Base-by-base conservation (phyloP, 331 rosid genomes). In the Saraca asoca region DNA sequence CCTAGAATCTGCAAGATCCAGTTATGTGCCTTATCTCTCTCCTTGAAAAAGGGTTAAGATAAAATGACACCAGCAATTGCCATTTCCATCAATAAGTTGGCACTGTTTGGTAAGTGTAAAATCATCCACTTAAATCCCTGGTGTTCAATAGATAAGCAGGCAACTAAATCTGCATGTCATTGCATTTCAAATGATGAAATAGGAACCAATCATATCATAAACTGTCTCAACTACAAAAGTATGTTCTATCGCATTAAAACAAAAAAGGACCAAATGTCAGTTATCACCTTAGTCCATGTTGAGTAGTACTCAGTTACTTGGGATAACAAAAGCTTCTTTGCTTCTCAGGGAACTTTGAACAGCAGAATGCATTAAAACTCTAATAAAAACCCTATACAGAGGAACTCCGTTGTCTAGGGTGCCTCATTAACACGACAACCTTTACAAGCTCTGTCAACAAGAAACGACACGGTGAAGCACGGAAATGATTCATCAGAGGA, bases 371-470 rank as follows among this genome's bases (percentile, higher is more conserved):
- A 59, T 15, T 13, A 37, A 31, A 58, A 6, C 38, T 62, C 18
- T 43, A n/a, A 19, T 46, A 66, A 49, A 48, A 56, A 72, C 39
- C 62, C 70, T 42, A 54, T 62, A 51, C 75, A 62, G 14, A 31
- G 54, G 68, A 13, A 51, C 9, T 51, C 6, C 54, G 49, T 38
- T 19, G 54, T 34, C 12, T 51, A 58, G 49, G 64, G 7, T 44
- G 15, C 54, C 62, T 31, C 10, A 24, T 4, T 12, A 69, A 52
- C 51, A 58, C 54, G 64, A 52, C 12, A 51, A 64, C 48, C 62
- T 53, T 70, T 20, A 74, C 51, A 70, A 65, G 71, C 60, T 69
- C 54, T 39, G 63, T 9, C 34, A 49, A 54, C 69, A 56, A 37
- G 6, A 14, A 14, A 37, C n/a, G 46, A 58, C 8, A 9, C 75